phyloP scores from a whole-genome alignment of 345 rosid genomes.

The Gossypium rotundifolium region DNA sequence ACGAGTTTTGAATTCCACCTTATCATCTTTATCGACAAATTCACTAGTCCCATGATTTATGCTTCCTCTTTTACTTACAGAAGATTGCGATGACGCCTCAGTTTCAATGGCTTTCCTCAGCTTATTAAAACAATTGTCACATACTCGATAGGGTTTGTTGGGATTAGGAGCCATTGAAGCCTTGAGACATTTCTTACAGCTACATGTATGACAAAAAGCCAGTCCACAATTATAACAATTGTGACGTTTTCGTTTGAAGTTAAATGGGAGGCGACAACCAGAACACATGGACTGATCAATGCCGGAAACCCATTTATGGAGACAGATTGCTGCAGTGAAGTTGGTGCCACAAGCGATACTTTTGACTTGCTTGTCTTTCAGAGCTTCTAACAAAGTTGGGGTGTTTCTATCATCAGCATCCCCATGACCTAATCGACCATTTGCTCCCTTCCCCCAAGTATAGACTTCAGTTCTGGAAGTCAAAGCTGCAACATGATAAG shows the following conservation, averaged over 20 bases:
- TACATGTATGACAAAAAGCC: constrained; percentile 92
- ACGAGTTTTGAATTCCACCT: constrained; percentile 68
- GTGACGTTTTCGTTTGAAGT: constrained; percentile 76
- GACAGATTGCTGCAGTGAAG: constrained; percentile 94
- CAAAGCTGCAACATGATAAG: constrained; percentile 90
- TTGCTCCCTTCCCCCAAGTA: constrained; percentile 98
- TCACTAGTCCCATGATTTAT: constrained; percentile 53
- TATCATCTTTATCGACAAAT: constrained; percentile 65
- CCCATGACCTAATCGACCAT: constrained; percentile 95
- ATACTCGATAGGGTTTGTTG: constrained; percentile 82
- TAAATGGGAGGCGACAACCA: constrained; percentile 91
- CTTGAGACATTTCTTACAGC: constrained; percentile 78
- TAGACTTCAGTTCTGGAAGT: constrained; percentile 92
- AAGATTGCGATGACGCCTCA: constrained; percentile 61
- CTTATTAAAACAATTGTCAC: constrained; percentile 82
- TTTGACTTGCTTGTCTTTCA: constrained; percentile 96
- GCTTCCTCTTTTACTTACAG: constrained; percentile 72
- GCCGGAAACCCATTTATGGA: constrained; percentile 94
- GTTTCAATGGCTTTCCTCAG: constrained; percentile 66
- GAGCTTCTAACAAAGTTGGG: constrained; percentile 74
- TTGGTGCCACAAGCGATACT: constrained; percentile 87
- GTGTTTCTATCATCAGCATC: constrained; percentile 77
- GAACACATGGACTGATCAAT: constrained; percentile 98
- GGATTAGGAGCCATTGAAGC: constrained; percentile 99
- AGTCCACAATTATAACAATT: constrained; percentile 85